Conservation (phyloP, 768 basidiomycete species). For the Podaxis sp. region DNA sequence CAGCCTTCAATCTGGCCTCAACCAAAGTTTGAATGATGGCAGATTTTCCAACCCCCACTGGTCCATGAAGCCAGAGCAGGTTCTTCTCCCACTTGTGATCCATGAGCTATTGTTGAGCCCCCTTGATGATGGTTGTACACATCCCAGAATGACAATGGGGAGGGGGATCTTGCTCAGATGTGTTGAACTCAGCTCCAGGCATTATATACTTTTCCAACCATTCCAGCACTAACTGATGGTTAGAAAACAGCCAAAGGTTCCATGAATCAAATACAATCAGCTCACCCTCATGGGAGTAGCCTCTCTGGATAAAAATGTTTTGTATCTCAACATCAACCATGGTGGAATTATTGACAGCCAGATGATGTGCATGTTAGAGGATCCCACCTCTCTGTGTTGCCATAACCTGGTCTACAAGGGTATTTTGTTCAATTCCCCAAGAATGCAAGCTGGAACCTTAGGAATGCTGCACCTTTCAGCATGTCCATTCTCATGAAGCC, state of each 20-base stretch:
- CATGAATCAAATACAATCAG: neutral
- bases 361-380: too few species aligned
- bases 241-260: constrained; percentile 20
- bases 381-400: too few species aligned
- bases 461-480: too few species aligned
- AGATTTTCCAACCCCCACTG: constrained; percentile 28
- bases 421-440: too few species aligned
- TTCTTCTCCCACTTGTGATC: neutral
- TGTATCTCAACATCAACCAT: too few species aligned
- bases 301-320: too few species aligned
- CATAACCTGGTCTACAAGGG: too few species aligned
- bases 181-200: constrained; percentile 18
- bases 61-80: constrained; percentile 23
- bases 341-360: too few species aligned
- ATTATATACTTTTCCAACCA: neutral
- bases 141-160: constrained; percentile 23
- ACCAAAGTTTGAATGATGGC: constrained; percentile 31
- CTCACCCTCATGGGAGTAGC: too few species aligned
- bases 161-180: constrained; percentile 17
- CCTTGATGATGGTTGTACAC: constrained; percentile 14
- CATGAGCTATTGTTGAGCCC: constrained; percentile 14
- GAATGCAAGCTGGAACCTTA: too few species aligned
- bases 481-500: too few species aligned
- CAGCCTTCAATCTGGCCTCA: constrained; percentile 12
- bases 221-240: neutral